Evolutionary conservation across 1,139 yeast species (phyloP), one percentile per base, ranked within the genome.

Genomic region (Hyphopichia fennica): DNA sequence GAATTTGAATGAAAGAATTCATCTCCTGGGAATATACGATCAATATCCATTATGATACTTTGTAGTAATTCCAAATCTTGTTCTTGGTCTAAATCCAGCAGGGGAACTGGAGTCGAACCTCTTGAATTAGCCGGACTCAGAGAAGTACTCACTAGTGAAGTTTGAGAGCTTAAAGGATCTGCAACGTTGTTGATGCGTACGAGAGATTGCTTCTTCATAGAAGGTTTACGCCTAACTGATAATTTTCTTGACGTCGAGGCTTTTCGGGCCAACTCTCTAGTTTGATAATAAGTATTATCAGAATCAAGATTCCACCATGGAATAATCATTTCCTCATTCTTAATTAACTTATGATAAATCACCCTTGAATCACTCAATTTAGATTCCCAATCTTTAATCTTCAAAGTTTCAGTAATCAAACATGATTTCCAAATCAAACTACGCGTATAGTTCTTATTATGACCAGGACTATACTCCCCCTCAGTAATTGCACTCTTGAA

Each of bases 11-110:
- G 69, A 56, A 79, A 82, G 42, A 78, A 70, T 3, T 65, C 67
- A 28, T 83, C 86, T 4, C 83, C 77, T 0, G 86, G 85, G 47
- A 84, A 76, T 17, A 84, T 62, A 44, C 91, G 62, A 23, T 81
- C 82, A 6, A 83, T 77, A 52, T 84, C 91, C 45, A 82, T 59
- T 15, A 79, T 73, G n/a, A 84, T 78, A n/a, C 75, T 69, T 20
- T 72, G 72, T 35, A 63, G 52, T 20, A 64, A 48, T 16, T 63
- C 69, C 20, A 52, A 34, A 39, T 60, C 60, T 20, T 49, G 45
- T 3, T 40, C 35, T 16, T 18, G 50, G 27, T 42, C 45, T 22
- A 28, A 37, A 33, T 13, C 32, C 30, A 16, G 41, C 30, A 14
- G 18, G 5, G 37, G 31, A 5, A 10, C 33, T 4, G 38, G 33